These are phyloP conservation scores for Neocallimastix lanati DNA, from an alignment of 192 early-diverging fungal species.

Conservation along the genomic window DNA sequence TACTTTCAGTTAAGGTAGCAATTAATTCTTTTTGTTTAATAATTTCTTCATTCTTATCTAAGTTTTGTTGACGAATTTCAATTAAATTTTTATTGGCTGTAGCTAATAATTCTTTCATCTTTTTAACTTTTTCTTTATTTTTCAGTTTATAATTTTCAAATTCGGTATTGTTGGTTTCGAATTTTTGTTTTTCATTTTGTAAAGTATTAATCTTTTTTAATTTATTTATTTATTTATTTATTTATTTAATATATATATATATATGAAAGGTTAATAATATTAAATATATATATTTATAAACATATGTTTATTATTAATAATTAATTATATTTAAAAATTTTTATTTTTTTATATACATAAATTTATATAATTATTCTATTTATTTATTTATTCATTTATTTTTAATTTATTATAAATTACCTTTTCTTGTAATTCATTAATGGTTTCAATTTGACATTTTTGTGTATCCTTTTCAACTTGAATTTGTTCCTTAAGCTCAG, in stretches of 20 bases:
- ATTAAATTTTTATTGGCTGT: not conserved
- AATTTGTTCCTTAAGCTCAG: not conserved
- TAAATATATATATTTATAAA: too few species aligned
- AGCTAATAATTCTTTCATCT: not conserved
- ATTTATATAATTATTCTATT: too few species aligned
- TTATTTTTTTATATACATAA: too few species aligned
- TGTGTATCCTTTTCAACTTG: not conserved
- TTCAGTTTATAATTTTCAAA: not conserved
- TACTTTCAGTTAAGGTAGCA: not conserved
- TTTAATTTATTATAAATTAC: not conserved
- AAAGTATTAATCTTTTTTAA: not conserved
- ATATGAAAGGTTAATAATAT: too few species aligned
- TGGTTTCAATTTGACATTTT: not conserved
- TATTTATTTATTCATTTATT: too few species aligned
- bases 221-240: too few species aligned
- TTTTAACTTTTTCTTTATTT: not conserved
- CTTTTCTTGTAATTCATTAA: not conserved
- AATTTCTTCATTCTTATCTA: not conserved
- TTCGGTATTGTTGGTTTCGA: not conserved
- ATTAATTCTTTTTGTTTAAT: not conserved
- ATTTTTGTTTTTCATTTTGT: not conserved
- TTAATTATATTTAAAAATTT: too few species aligned
- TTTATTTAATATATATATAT: too few species aligned
- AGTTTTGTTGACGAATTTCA: not conserved
- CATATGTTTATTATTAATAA: too few species aligned